Conservation (phyloP, 2,329 filamentous ascomycete species). For the Periconia digitata region DNA sequence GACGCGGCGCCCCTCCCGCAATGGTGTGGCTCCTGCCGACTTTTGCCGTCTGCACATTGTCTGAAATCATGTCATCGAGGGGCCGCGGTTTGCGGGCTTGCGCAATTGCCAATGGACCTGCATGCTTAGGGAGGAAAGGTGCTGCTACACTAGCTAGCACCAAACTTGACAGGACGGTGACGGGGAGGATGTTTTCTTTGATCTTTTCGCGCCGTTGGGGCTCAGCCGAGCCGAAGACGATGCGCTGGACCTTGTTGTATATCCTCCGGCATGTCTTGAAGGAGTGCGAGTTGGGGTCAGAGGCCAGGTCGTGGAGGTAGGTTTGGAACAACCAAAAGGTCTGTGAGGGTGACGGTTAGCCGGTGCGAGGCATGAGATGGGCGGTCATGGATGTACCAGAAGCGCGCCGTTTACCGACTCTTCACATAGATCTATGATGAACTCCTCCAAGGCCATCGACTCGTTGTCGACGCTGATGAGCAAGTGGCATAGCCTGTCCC, state of each 20-base stretch:
- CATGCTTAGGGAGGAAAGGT: slow-evolving; percentile 74
- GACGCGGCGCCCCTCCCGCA: slow-evolving; percentile 47
- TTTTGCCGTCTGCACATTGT: slow-evolving; percentile 58
- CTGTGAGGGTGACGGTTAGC: slow-evolving; percentile 49
- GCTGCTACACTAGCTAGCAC: slow-evolving; percentile 75
- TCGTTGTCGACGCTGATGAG: slow-evolving; percentile 88
- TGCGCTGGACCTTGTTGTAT: slow-evolving; percentile 86
- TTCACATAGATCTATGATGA: slow-evolving; percentile 81
- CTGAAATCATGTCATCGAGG: slow-evolving; percentile 62
- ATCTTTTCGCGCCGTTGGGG: slow-evolving; percentile 71
- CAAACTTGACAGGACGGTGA: slow-evolving; percentile 78
- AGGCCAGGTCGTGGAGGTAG: slow-evolving; percentile 78
- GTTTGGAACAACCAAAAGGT: slow-evolving; percentile 92
- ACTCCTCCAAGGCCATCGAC: slow-evolving; percentile 88
- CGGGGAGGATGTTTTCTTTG: slow-evolving; percentile 77
- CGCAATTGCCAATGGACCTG: slow-evolving; percentile 77
- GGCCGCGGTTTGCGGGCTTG: slow-evolving; percentile 76
- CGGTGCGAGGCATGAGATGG: neutral
- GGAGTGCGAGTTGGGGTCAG: slow-evolving; percentile 71
- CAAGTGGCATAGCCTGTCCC: slow-evolving; percentile 69
- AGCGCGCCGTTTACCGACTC: slow-evolving; percentile 83
- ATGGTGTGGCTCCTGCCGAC: slow-evolving; percentile 71
- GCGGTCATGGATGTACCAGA: slow-evolving; percentile 55
- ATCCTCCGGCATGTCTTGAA: slow-evolving; percentile 82
- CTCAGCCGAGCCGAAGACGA: slow-evolving; percentile 79